Evolutionary conservation across 163 green algal genomes (phyloP).

Genomic region (Scenedesmus sp.): DNA sequence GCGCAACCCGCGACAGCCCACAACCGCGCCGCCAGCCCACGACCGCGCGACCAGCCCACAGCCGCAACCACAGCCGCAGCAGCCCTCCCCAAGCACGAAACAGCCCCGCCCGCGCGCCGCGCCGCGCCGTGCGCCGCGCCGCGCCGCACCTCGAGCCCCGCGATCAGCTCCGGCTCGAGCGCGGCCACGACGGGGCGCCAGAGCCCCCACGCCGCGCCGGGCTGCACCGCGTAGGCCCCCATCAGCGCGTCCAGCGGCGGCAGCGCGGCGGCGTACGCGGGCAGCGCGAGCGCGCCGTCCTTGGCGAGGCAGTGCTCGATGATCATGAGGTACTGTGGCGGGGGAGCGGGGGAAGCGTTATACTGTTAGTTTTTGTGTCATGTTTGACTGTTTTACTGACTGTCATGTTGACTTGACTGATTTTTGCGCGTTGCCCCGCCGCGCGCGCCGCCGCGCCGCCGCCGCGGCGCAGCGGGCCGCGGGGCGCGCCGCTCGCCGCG

Average conservation of each 20-base stretch:
- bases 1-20: no score
- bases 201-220: conserved; percentile 17
- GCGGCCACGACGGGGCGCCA: conserved; percentile 32
- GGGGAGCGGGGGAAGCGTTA: not conserved
- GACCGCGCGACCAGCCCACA: no score
- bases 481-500: no score
- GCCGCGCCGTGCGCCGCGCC: no score
- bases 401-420: no score
- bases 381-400: not conserved
- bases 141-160: not conserved
- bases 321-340: conserved; percentile 16
- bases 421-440: no score
- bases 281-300: not conserved
- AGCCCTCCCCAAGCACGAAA: no score
- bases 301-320: conserved; percentile 13
- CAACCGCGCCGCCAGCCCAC: no score
- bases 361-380: not conserved
- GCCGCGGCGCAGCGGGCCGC: no score
- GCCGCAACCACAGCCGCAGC: conserved; percentile 3
- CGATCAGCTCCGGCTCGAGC: conserved; percentile 31
- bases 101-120: no score
- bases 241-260: conserved; percentile 28
- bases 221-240: conserved; percentile 4
- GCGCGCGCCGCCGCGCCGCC: no score
- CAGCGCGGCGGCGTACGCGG: not conserved